Percentiles rank a stretch among this genome's conserved stretches.
Conservation (phyloP, 1,284 basidiomycete genomes). For the Ustilago hordei region DNA sequence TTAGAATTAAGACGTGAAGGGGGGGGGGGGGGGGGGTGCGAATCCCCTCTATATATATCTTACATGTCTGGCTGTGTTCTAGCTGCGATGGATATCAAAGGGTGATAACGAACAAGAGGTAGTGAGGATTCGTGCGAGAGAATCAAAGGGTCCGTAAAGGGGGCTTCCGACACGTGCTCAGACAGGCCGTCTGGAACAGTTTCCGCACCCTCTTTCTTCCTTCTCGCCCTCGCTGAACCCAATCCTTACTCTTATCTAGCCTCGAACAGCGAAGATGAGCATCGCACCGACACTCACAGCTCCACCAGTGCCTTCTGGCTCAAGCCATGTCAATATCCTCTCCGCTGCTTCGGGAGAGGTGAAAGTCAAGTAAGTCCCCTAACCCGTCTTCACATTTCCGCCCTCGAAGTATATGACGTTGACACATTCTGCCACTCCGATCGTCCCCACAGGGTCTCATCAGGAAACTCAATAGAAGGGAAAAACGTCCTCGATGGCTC, state of each 20-base stretch:
- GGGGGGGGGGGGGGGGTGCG: no score
- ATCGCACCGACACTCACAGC: slow-evolving; percentile 27
- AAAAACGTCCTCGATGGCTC: slow-evolving; percentile 45
- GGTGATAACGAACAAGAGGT: no score
- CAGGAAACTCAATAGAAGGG: slow-evolving; percentile 44
- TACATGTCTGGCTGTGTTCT: no score
- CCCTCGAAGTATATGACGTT: background rate
- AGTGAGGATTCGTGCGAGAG: no score
- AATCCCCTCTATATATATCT: no score
- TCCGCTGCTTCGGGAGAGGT: slow-evolving; percentile 7
- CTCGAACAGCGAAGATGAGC: slow-evolving; percentile 15
- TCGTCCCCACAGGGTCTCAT: slow-evolving; percentile 27
- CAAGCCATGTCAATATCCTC: slow-evolving; percentile 35
- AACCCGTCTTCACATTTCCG: background rate
- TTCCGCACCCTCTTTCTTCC: background rate
- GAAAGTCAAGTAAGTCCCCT: slow-evolving; percentile 39
- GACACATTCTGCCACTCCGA: background rate
- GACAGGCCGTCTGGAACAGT: background rate
- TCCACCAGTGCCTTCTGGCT: slow-evolving; percentile 2
- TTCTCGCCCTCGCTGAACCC: background rate
- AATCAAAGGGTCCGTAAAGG: no score
- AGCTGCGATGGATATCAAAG: no score
- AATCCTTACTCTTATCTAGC: background rate
- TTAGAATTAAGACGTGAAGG: no score
- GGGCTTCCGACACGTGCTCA: no score